Evolutionary conservation across 805 yeast genomes (phyloP).

Genomic region (Saturnispora sanitii): DNA sequence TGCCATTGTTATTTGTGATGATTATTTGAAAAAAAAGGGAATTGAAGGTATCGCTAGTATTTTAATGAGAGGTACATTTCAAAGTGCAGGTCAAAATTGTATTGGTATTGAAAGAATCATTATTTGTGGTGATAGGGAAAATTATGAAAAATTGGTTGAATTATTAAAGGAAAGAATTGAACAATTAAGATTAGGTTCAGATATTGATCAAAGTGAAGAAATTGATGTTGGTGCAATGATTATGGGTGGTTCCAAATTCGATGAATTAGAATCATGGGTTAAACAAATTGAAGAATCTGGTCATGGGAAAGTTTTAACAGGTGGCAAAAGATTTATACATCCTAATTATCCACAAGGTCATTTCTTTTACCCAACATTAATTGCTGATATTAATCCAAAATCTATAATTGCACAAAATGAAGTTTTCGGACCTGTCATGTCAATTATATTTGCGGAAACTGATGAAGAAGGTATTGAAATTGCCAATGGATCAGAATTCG

Average conservation of each 20-base stretch:
- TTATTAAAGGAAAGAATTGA: constrained; percentile 50
- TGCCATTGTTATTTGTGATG: constrained; percentile 79
- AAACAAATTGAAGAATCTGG: constrained; percentile 69
- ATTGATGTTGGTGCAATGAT: constrained; percentile 97
- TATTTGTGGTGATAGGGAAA: constrained; percentile 48
- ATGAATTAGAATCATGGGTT: constrained; percentile 53
- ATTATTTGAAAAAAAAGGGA: constrained; percentile 42
- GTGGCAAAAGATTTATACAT: constrained; percentile 74
- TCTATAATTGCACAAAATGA: constrained; percentile 83
- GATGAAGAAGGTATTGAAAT: constrained; percentile 61
- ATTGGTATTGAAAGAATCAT: constrained; percentile 94
- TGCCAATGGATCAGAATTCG: constrained; percentile 81
- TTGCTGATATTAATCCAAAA: constrained; percentile 66
- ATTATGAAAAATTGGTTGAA: constrained; percentile 53
- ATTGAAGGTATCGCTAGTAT: constrained; percentile 57
- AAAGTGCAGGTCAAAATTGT: constrained; percentile 96
- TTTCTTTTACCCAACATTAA: constrained; percentile 82
- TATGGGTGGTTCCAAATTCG: constrained; percentile 61
- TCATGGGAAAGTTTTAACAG: constrained; percentile 60
- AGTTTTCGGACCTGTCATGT: constrained; percentile 88
- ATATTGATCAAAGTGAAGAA: constrained; percentile 81
- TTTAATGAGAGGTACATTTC: constrained; percentile 91
- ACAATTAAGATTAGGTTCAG: constrained; percentile 71
- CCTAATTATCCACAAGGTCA: constrained; percentile 95
- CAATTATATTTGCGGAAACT: constrained; percentile 61